Percentiles rank a stretch among this genome's conserved stretches.
Evolutionary conservation across 1,284 basidiomycete genomes (phyloP).

Genomic region (Tremellales sp.): DNA sequence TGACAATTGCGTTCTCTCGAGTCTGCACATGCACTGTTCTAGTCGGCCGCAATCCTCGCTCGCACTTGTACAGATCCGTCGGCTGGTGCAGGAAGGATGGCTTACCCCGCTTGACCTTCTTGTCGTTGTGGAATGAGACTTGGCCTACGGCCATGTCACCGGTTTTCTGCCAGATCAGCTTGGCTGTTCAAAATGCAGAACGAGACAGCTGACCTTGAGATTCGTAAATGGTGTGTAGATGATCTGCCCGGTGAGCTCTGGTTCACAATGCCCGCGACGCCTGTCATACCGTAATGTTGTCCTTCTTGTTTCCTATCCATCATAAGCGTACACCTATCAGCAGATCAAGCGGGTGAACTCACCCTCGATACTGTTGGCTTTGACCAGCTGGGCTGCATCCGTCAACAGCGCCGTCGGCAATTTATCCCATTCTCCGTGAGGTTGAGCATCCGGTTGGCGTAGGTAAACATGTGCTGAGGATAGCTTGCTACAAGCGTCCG

Average conservation of each 20-base stretch:
- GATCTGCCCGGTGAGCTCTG: constrained; percentile 47
- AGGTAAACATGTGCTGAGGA: constrained; percentile 94
- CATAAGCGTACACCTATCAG: neutral
- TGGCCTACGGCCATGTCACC: constrained; percentile 95
- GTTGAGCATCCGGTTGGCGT: constrained; percentile 70
- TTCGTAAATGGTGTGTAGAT: constrained; percentile 91
- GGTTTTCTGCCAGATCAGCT: constrained; percentile 65
- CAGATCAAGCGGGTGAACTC: constrained; percentile 14
- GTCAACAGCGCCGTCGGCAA: constrained; percentile 74
- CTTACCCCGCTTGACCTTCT: constrained; percentile 73
- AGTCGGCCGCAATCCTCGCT: neutral
- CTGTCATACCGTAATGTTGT: constrained; percentile 63
- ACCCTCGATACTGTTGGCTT: constrained; percentile 97
- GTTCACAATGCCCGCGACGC: neutral
- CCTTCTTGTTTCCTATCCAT: constrained; percentile 83
- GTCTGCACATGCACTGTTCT: constrained; percentile 65
- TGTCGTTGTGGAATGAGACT: constrained; percentile 89
- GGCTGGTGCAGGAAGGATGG: too few relatives aligned
- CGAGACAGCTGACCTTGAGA: constrained; percentile 61
- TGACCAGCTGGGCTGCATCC: constrained; percentile 91
- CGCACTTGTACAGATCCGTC: too few relatives aligned
- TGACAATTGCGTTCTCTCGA: constrained; percentile 85
- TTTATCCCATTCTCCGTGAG: constrained; percentile 65
- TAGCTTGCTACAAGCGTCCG: constrained; percentile 67
- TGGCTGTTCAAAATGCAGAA: neutral